These are phyloP conservation scores for Dispira simplex DNA, from an alignment of 192 early-diverging fungal species.

Conservation along the genomic window DNA sequence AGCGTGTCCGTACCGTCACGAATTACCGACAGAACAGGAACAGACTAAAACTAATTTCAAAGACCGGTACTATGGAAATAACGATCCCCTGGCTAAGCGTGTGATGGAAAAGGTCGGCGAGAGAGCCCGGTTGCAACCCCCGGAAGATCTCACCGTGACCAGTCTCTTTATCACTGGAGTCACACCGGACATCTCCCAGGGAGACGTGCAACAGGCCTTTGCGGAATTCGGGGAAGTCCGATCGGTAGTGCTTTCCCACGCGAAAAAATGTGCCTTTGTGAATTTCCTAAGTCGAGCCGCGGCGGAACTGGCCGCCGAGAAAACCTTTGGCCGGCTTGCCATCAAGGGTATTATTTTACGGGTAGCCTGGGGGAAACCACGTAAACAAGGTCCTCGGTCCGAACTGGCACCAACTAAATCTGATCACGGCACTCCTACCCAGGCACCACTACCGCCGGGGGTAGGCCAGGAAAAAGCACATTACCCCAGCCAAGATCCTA, in stretches of 20 bases:
- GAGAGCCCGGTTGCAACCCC: slow-evolving; percentile 32
- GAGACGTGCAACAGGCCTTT: slow-evolving; percentile 56
- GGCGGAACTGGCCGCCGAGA: slow-evolving; percentile 75
- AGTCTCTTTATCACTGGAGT: slow-evolving; percentile 77
- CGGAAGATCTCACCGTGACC: slow-evolving; percentile 68
- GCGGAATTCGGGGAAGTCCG: slow-evolving; percentile 79
- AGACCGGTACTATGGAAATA: slow-evolving; percentile 86
- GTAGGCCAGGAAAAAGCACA: not conserved
- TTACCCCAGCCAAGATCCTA: slow-evolving; percentile 5
- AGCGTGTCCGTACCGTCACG: slow-evolving; percentile 94
- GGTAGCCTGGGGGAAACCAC: slow-evolving; percentile 74
- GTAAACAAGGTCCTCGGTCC: slow-evolving; percentile 48
- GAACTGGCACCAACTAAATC: slow-evolving; percentile 16
- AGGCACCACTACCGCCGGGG: not conserved
- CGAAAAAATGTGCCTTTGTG: slow-evolving; percentile 78
- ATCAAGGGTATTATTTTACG: slow-evolving; percentile 54
- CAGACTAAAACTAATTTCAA: slow-evolving; percentile 83
- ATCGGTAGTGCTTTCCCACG: slow-evolving; percentile 64
- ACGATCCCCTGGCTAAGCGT: slow-evolving; percentile 87
- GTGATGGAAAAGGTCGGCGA: slow-evolving; percentile 50
- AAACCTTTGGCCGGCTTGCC: slow-evolving; percentile 48
- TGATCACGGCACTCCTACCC: not conserved
- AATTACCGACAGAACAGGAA: slow-evolving; percentile 65
- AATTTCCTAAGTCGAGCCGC: slow-evolving; percentile 65
- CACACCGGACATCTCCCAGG: slow-evolving; percentile 48